Evolutionary conservation across 495 filamentous ascomycete genomes (phyloP).

Genomic region (Hyaloscypha bicolor): DNA sequence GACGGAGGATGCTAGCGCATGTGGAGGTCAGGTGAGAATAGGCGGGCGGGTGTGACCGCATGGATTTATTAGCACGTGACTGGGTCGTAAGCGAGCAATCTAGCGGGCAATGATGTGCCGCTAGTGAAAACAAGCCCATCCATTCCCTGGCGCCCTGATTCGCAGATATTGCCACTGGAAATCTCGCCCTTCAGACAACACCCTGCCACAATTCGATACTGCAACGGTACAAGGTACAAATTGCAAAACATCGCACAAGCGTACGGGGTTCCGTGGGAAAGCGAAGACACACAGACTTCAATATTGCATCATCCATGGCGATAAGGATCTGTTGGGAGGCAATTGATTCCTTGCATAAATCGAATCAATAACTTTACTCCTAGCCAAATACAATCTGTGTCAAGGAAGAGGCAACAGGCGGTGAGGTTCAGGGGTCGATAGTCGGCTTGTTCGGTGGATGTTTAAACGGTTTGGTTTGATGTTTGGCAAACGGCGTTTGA

Average conservation of each 20-base stretch:
- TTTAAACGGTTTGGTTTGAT: constrained; percentile 1
- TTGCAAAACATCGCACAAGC: background rate
- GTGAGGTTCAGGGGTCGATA: constrained; percentile 32
- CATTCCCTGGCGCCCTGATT: background rate
- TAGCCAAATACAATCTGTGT: background rate
- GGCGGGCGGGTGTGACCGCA: background rate
- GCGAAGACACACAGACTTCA: constrained; percentile 21
- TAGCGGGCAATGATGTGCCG: background rate
- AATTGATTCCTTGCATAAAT: constrained; percentile 16
- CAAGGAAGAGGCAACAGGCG: constrained; percentile 19
- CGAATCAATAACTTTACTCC: constrained; percentile 15
- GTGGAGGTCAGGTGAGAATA: background rate
- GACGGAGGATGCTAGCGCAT: background rate
- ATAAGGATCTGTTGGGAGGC: background rate
- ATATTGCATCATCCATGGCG: constrained; percentile 15
- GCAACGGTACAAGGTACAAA: constrained; percentile 20
- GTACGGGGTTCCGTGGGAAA: background rate
- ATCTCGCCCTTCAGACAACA: background rate
- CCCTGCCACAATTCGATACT: constrained; percentile 5
- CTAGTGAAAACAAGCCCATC: background rate
- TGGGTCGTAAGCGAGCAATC: background rate
- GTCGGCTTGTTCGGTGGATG: background rate
- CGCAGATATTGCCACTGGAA: no score
- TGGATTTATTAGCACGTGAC: background rate
- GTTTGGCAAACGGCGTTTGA: constrained; percentile 26